Base-by-base conservation (phyloP, 306 rosid genomes). In the Quercus parvula region DNA sequence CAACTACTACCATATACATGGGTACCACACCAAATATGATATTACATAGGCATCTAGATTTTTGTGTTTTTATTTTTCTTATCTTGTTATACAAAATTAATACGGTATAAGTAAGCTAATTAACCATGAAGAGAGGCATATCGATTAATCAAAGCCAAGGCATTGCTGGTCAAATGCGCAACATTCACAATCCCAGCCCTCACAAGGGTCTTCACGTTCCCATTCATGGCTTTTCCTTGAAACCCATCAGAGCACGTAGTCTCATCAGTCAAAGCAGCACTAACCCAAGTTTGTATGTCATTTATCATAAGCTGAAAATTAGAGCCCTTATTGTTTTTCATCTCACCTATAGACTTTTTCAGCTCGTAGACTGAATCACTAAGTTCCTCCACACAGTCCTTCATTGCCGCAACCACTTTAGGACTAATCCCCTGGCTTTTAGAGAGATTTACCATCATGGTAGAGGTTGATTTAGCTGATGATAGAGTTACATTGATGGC, bases 251-350 rank as follows among this genome's bases (percentile, higher is more conserved):
- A 81, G 61, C 98, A 93, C 0, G 97, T 93, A 44, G 12, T 86
- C 62, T 88, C 92, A 75, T 91, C 92, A 0, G 98, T 93, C 79
- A 93, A 77, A 30, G 97, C 97, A 59, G 94, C 87, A 72, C 94
- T 91, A 22, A 91, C 91, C 98, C 98, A 89, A 1, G 97, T 93
- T 68, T 93, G 91, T 1, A 90, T 84, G 38, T 93, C 93, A 58
- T 61, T 84, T 73, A 89, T 90, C 13, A 82, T 81, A 4, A 81
- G 0, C 71, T 78, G 71, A 74, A 87, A 92, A 28, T 83, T 78
- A 0, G 83, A 77, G 1, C 44, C 52, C 46, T 56, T 81, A 3
- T 86, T 74, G 4, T 24, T 56, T 6, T 77, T 30, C 97, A 94
- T 87, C 76, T 91, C 95, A 0, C 25, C 67, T 1, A 94, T 85